Percentiles rank a stretch among this genome's conserved stretches.
Conservation (phyloP, 2,329 filamentous ascomycete genomes). For the Fusarium mundagurra region DNA sequence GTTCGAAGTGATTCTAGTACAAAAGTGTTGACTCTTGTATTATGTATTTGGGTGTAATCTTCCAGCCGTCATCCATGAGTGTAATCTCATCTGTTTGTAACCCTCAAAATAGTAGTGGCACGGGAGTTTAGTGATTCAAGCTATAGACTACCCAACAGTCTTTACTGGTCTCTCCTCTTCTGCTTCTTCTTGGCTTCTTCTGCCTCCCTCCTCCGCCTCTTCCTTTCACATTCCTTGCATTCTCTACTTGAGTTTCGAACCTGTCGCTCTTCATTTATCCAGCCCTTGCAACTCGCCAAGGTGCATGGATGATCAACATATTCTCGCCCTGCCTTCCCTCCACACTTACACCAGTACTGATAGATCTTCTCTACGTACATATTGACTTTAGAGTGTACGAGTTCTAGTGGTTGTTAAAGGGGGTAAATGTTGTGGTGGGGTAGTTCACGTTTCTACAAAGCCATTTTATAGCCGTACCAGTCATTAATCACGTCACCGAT, state of each 20-base stretch:
- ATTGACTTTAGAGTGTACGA: not conserved
- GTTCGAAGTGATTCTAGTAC: not conserved
- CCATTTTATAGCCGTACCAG: not conserved
- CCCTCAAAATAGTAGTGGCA: not conserved
- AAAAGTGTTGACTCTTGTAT: not conserved
- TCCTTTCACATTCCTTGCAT: not conserved
- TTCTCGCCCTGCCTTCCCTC: not conserved
- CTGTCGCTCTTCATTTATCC: not conserved
- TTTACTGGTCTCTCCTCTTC: not conserved
- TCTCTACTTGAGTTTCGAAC: not conserved
- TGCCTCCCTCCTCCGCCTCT: not conserved
- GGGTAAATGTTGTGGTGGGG: rapidly evolving
- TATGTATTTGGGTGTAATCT: rapidly evolving
- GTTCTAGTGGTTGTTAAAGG: no score
- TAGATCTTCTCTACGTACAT: not conserved
- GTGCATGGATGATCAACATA: not conserved
- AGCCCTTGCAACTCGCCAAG: not conserved
- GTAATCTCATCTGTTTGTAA: rapidly evolving
- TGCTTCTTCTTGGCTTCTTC: not conserved
- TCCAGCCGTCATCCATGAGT: rapidly evolving
- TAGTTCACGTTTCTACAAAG: not conserved
- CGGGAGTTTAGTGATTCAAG: not conserved
- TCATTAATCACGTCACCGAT: no score
- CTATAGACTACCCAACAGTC: rapidly evolving
- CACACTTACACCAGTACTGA: not conserved